A percentile compares a stretch with the other conserved stretches of the same genome.
phyloP scores from a whole-genome alignment of 495 filamentous ascomycete species.

The Parathielavia hyrcaniae region DNA sequence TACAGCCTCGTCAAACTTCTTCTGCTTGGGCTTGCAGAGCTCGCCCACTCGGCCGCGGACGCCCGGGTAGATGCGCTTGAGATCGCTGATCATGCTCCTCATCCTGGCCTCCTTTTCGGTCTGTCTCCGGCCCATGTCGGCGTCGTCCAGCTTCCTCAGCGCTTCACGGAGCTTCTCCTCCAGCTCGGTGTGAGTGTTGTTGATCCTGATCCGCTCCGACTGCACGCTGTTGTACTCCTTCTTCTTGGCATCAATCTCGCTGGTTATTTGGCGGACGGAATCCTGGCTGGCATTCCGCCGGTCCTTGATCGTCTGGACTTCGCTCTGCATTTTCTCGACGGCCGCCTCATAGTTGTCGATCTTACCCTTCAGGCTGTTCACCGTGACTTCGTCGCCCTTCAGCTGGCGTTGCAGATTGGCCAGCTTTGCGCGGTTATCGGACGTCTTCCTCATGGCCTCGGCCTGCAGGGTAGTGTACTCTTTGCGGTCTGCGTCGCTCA shows the following conservation, averaged over 20 bases:
- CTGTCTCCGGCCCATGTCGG: slow-evolving; percentile 74
- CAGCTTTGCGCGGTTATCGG: slow-evolving; percentile 72
- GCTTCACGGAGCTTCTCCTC: slow-evolving; percentile 86
- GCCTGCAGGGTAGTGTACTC: slow-evolving; percentile 82
- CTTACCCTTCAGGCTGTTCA: slow-evolving; percentile 78
- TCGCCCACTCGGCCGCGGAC: slow-evolving; percentile 87
- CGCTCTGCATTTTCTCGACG: slow-evolving; percentile 63
- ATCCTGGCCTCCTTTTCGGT: slow-evolving; percentile 70
- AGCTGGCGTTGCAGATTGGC: slow-evolving; percentile 77
- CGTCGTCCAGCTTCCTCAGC: slow-evolving; percentile 69
- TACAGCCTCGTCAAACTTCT: slow-evolving; percentile 89
- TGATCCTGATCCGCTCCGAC: slow-evolving; percentile 73
- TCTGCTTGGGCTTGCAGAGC: slow-evolving; percentile 91
- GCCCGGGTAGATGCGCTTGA: slow-evolving; percentile 88
- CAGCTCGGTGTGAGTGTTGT: slow-evolving; percentile 75
- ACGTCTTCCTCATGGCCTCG: slow-evolving; percentile 79
- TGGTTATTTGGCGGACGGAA: slow-evolving; percentile 57
- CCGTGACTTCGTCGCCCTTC: slow-evolving; percentile 83
- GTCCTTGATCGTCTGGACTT: slow-evolving; percentile 62
- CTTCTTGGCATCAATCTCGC: slow-evolving; percentile 83
- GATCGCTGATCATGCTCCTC: slow-evolving; percentile 70
- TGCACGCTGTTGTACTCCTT: slow-evolving; percentile 78
- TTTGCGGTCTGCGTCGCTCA: slow-evolving; percentile 79
- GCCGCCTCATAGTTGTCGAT: slow-evolving; percentile 71
- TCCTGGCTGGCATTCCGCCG: slow-evolving; percentile 55